These are phyloP conservation scores for Suhomyces wounanorum DNA, from an alignment of 1,139 yeast genomes.

Conservation along the genomic window DNA sequence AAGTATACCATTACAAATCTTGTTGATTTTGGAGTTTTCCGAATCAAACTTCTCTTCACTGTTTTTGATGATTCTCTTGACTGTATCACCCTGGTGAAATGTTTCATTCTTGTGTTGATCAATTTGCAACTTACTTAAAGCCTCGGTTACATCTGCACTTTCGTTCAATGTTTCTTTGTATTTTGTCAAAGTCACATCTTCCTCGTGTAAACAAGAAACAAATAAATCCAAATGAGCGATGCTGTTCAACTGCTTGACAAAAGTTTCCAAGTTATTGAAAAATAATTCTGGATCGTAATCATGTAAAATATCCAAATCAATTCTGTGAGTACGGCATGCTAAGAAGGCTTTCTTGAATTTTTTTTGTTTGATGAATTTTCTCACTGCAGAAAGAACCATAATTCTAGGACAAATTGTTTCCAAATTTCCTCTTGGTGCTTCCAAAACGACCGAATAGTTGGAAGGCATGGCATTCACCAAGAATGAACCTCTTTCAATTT, in stretches of 20 bases:
- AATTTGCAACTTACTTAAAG: slow-evolving; percentile 6
- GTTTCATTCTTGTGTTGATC: slow-evolving; percentile 1
- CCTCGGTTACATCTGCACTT: slow-evolving; percentile 12
- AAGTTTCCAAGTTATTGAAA: slow-evolving; percentile 60
- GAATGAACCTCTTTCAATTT: slow-evolving; percentile 87
- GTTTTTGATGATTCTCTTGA: slow-evolving; percentile 25
- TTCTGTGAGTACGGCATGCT: slow-evolving; percentile 87
- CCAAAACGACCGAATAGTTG: slow-evolving; percentile 77
- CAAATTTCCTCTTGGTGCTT: slow-evolving; percentile 94
- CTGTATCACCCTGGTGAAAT: slow-evolving; percentile 1
- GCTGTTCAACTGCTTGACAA: slow-evolving; percentile 68
- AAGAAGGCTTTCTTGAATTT: slow-evolving; percentile 72
- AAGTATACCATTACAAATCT: slow-evolving; percentile 72
- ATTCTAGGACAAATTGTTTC: slow-evolving; percentile 94
- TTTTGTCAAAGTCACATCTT: slow-evolving; percentile 81
- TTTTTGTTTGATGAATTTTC: slow-evolving; percentile 60
- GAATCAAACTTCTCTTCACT: slow-evolving; percentile 24
- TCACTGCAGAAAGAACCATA: slow-evolving; percentile 82
- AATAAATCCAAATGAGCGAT: slow-evolving; percentile 84
- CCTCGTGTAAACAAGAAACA: slow-evolving; percentile 82
- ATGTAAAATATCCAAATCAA: slow-evolving; percentile 84
- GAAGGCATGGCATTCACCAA: slow-evolving; percentile 82
- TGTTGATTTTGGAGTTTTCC: slow-evolving; percentile 65
- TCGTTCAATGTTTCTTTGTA: slow-evolving; percentile 68
- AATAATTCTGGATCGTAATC: slow-evolving; percentile 82